phyloP scores from a whole-genome alignment of 2,329 filamentous ascomycete genomes.

The Fusarium paranaense region DNA sequence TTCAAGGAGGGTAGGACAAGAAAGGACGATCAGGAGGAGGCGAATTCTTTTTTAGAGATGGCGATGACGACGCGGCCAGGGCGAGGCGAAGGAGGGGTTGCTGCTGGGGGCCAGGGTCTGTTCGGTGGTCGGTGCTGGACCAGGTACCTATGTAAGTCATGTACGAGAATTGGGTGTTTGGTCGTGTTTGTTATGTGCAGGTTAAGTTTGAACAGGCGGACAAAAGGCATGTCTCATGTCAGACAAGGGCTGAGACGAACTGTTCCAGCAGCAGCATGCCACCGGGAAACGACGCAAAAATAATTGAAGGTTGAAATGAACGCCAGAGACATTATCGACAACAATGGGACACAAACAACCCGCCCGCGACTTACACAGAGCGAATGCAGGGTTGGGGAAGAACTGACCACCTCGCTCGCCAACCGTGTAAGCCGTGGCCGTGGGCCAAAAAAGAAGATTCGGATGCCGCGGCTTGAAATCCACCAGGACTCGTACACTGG shows the following conservation, averaged over 20 bases:
- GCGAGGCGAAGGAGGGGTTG: neutral
- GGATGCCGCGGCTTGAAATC: conserved; percentile 24
- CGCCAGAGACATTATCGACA: neutral
- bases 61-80: conserved; percentile 25
- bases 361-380: conserved; percentile 15
- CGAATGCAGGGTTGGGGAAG: conserved; percentile 20
- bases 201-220: neutral
- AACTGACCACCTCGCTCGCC: neutral
- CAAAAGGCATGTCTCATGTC: neutral
- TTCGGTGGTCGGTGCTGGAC: conserved; percentile 12
- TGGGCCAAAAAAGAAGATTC: conserved; percentile 6
- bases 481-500: conserved; percentile 3
- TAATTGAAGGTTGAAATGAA: neutral
- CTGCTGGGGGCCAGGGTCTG: neutral
- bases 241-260: neutral
- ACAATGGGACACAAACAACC: neutral
- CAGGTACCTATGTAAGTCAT: conserved; percentile 4
- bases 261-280: neutral
- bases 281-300: neutral
- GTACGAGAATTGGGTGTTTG: conserved; percentile 24
- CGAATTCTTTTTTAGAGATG: neutral
- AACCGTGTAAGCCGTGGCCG: conserved; percentile 12
- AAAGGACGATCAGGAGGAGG: conserved; percentile 21
- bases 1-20: neutral
- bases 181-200: neutral